Base-by-base conservation (phyloP, 352 stramenopile species). In the Saprolegnia parasitica region DNA sequence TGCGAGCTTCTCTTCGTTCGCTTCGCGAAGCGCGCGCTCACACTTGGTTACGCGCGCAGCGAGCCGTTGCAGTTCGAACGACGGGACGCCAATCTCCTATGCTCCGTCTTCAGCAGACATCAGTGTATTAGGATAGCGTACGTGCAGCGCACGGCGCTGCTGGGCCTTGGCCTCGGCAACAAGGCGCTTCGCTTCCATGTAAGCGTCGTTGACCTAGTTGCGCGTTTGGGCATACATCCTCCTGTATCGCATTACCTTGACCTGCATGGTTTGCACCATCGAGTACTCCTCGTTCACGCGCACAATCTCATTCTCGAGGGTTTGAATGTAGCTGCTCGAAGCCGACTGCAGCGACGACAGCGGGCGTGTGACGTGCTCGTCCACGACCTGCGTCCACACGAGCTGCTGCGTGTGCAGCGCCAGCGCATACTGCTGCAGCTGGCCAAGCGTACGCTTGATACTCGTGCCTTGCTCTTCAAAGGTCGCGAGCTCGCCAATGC, bases 1-100 rank as follows among this genome's bases (percentile, higher is more conserved):
- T 35, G 86, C 76, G 37, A 75, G 78, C 64, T 84, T 84, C 8
- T 65, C 67, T 66, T 89, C 75, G 68, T 88, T 73, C 0, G 84
- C 82, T 45, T 88, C 78, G 49, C 76, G 73, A 11, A 82, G 77
- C 46, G 89, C 81, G 16, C 92, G 83, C 47, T 88, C 75, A 67
- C 81, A 86, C 47, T 76, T 87, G 10, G 73, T 58, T 24, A 93
- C 81, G 26, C 80, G 77, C 23, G 73, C 71, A 15, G 86, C 81
- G 29, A 95, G 77, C 21, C 86, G 77, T 74, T 92, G 83, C 35
- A 95, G 67, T 72, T 95, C 86, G 74, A 93, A 95, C 74, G 78
- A 81, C 4, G 86, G 86, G 1, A 95, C 81, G 23, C 86, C 86
- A 67, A 93, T 93, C 37, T 77, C 78, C 79, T 87, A 68, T 39